Percentiles rank a stretch among this genome's conserved stretches.
These are phyloP conservation scores for Fusarium incarnatum DNA, from an alignment of 2,329 filamentous ascomycete genomes.

Conservation along the genomic window DNA sequence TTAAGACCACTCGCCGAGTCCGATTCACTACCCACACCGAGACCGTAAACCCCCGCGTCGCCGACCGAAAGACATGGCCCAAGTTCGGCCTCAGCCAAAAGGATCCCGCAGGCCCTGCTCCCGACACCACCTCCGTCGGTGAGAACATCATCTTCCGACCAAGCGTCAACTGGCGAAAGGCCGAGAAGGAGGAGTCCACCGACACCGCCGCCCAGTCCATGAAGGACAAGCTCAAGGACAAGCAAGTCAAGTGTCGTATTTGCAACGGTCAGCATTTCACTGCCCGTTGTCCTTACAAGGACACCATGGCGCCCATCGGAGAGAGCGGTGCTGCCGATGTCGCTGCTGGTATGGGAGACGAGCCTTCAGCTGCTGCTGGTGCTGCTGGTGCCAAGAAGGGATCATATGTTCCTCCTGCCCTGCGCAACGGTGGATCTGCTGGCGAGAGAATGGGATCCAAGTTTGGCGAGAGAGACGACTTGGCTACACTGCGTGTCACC, in stretches of 20 bases:
- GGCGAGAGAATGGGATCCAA: slow-evolving; percentile 92
- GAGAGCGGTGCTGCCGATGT: slow-evolving; percentile 66
- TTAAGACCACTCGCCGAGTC: slow-evolving; percentile 97
- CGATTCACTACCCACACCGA: slow-evolving; percentile 92
- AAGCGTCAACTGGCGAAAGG: slow-evolving; percentile 92
- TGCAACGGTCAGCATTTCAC: slow-evolving; percentile 99
- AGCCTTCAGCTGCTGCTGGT: slow-evolving; percentile 60
- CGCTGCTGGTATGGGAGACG: slow-evolving; percentile 66
- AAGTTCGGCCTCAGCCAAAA: slow-evolving; percentile 95
- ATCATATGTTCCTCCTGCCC: slow-evolving; percentile 93
- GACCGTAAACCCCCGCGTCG: slow-evolving; percentile 95
- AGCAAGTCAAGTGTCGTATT: slow-evolving; percentile 99
- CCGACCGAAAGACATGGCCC: slow-evolving; percentile 89
- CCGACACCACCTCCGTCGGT: slow-evolving; percentile 91
- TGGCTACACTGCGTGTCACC: slow-evolving; percentile 95
- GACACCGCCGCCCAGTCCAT: slow-evolving; percentile 78
- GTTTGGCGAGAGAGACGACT: slow-evolving; percentile 91
- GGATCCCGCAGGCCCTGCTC: slow-evolving; percentile 82
- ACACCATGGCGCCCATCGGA: slow-evolving; percentile 93
- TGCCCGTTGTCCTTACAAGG: slow-evolving; percentile 98
- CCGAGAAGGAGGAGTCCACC: slow-evolving; percentile 83
- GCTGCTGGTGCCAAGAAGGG: slow-evolving; percentile 67
- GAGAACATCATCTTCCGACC: slow-evolving; percentile 99
- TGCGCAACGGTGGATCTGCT: slow-evolving; percentile 76
- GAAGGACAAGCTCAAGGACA: slow-evolving; percentile 92